Evolutionary conservation across 2,329 filamentous ascomycete species (phyloP).

Genomic region (Alternaria hordeiaustralica): DNA sequence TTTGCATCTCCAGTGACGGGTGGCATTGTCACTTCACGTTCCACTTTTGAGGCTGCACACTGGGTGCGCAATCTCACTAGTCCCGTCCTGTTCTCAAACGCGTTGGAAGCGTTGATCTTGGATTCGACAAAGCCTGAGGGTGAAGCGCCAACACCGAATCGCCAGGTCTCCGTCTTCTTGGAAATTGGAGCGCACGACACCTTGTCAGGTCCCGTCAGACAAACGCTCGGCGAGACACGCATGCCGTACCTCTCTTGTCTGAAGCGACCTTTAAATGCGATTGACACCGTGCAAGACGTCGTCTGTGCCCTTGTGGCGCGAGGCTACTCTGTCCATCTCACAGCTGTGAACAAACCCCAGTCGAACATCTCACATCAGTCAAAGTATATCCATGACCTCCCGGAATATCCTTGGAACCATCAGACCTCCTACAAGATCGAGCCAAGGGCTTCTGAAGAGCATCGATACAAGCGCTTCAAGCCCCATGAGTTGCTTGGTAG

Average conservation of each 20-base stretch:
- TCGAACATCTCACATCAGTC: background rate
- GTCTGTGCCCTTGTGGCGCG: conserved; percentile 18
- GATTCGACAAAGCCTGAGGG: background rate
- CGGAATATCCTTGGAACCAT: background rate
- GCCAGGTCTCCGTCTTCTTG: conserved; percentile 11
- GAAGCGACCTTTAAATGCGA: conserved; percentile 16
- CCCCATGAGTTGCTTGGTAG: conserved; percentile 30
- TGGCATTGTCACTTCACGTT: background rate
- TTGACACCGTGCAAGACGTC: conserved; percentile 14
- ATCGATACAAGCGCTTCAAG: background rate
- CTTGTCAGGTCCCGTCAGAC: conserved; percentile 50
- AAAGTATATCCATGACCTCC: background rate
- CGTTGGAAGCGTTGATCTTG: conserved; percentile 9
- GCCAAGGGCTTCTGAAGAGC: background rate
- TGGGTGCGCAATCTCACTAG: conserved; percentile 28
- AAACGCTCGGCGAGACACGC: conserved; percentile 36
- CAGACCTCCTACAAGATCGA: background rate
- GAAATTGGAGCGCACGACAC: conserved; percentile 45
- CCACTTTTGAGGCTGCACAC: conserved; percentile 12
- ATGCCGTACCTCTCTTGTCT: conserved; percentile 13
- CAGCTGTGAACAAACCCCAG: conserved; percentile 10
- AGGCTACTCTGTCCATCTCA: conserved; percentile 15
- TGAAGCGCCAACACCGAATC: background rate
- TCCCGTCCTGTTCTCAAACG: conserved; percentile 24
- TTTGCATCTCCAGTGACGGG: conserved; percentile 5